Percentiles rank a stretch among this genome's conserved stretches.
phyloP scores from a whole-genome alignment of 768 basidiomycete species.

The Plicaturopsis crispa region DNA sequence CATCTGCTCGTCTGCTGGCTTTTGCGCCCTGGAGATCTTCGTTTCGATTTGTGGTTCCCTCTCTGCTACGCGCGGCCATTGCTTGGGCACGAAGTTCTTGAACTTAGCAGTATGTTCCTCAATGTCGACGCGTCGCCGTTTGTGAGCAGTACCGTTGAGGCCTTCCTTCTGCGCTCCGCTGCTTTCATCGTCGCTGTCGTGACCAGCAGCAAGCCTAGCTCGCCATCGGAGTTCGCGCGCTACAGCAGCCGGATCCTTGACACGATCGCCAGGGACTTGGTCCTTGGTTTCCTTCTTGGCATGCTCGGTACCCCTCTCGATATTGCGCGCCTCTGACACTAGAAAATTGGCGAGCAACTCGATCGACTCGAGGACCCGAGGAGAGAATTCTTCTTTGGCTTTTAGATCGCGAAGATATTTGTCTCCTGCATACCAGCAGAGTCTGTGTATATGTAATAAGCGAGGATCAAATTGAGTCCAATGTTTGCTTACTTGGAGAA shows the following conservation, averaged over 20 bases:
- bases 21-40: constrained; percentile 30
- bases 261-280: constrained; percentile 70
- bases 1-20: constrained; percentile 32
- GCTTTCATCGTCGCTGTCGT: constrained; percentile 65
- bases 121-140: constrained; percentile 18
- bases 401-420: constrained; percentile 71
- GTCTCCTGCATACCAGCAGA: constrained; percentile 89
- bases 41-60: constrained; percentile 33
- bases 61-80: constrained; percentile 52
- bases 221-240: constrained; percentile 88
- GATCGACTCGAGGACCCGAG: constrained; percentile 66
- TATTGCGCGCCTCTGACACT: constrained; percentile 61
- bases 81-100: constrained; percentile 60
- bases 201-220: constrained; percentile 50
- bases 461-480: no score
- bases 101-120: constrained; percentile 27
- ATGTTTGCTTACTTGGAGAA: constrained; percentile 71
- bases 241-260: constrained; percentile 75
- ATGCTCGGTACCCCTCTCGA: constrained; percentile 66
- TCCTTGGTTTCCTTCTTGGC: constrained; percentile 76
- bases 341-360: constrained; percentile 70
- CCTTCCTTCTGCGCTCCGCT: constrained; percentile 15
- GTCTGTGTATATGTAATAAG: constrained; percentile 38
- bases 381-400: constrained; percentile 39
- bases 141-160: constrained; percentile 17